Conservation (phyloP, 2,329 filamentous ascomycete genomes). For the Colletotrichum coccodes region DNA sequence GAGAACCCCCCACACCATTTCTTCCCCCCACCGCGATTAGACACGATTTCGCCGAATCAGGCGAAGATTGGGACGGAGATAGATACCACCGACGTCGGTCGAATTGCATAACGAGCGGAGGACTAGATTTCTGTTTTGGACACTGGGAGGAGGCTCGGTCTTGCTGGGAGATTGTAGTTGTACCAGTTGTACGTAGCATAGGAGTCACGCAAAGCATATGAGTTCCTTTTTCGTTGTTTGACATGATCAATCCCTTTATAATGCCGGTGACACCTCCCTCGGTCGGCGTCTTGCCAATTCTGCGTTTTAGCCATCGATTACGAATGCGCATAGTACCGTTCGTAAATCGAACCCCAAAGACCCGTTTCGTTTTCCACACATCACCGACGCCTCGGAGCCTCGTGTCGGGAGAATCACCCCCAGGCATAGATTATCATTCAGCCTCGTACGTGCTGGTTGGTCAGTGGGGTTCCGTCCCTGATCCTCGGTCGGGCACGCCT, state of each 20-base stretch:
- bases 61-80: conserved; percentile 16
- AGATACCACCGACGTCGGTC: conserved; percentile 26
- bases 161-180: conserved; percentile 34
- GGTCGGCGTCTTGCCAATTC: too few species aligned
- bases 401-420: neutral
- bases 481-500: neutral
- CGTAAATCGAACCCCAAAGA: too few species aligned
- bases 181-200: conserved; percentile 36
- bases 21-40: conserved; percentile 4
- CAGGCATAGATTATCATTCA: neutral
- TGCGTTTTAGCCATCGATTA: neutral
- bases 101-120: conserved; percentile 30
- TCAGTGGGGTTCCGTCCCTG: neutral
- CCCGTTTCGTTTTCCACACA: too few species aligned
- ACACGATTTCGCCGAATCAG: conserved; percentile 10
- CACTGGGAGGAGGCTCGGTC: conserved; percentile 27
- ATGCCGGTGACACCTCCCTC: neutral
- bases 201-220: conserved; percentile 36
- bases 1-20: neutral
- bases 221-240: conserved; percentile 28
- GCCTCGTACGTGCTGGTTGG: neutral
- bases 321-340: neutral
- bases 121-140: conserved; percentile 31
- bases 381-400: neutral
- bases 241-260: neutral